Evolutionary conservation across 2,329 filamentous ascomycete species (phyloP).

Genomic region (Claviceps arundinis): DNA sequence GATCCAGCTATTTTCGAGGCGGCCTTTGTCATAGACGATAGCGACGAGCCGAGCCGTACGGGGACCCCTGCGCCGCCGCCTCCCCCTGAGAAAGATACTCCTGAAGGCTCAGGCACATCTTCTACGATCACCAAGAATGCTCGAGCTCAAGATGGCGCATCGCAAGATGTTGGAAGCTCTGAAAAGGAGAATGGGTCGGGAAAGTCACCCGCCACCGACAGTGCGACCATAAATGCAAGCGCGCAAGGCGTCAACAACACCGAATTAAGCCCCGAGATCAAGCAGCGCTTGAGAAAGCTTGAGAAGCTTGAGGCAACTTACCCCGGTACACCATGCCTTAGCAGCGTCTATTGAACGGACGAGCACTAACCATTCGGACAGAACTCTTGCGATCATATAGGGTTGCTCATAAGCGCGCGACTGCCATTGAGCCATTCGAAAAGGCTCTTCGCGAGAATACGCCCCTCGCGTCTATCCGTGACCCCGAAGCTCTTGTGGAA

Average conservation of each 20-base stretch:
- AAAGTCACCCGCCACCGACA: constrained; percentile 6
- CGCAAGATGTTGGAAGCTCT: constrained; percentile 9
- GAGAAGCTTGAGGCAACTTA: constrained; percentile 84
- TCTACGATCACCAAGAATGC: constrained; percentile 7
- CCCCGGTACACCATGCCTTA: constrained; percentile 42
- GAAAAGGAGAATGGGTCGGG: constrained; percentile 12
- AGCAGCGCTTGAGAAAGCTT: constrained; percentile 65
- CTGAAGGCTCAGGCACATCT: constrained; percentile 9
- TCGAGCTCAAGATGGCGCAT: constrained; percentile 12
- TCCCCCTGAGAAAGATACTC: constrained; percentile 22
- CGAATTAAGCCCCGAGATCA: constrained; percentile 63
- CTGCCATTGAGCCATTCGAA: constrained; percentile 87
- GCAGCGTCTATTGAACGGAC: too few relatives aligned
- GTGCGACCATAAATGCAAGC: not conserved
- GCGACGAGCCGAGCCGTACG: constrained; percentile 52
- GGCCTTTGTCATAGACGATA: constrained; percentile 77
- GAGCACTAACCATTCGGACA: constrained; percentile 18
- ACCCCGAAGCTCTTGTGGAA: constrained; percentile 73
- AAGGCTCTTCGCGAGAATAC: constrained; percentile 83
- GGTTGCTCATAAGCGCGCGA: constrained; percentile 74
- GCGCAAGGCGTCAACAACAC: constrained; percentile 10
- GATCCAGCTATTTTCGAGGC: constrained; percentile 82
- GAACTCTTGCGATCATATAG: constrained; percentile 87
- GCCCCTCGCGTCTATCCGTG: constrained; percentile 74
- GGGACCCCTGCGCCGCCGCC: constrained; percentile 39